Conservation (phyloP, 2,329 filamentous ascomycete species). For the Lecanosticta acicola region DNA sequence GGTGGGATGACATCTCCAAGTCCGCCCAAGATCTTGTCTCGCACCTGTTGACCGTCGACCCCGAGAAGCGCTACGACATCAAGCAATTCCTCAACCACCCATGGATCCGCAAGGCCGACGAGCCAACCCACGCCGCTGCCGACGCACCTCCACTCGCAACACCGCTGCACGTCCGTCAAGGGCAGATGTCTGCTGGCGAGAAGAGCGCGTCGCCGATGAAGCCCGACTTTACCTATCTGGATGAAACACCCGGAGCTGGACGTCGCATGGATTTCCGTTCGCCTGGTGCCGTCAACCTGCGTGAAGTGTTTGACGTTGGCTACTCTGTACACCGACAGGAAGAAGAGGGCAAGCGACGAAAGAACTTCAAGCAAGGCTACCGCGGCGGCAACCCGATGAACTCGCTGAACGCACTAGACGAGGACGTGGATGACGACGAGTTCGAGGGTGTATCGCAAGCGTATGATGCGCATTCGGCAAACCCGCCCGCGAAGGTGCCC, state of each 20-base stretch:
- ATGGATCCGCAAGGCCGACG: slow-evolving; percentile 73
- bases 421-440: slow-evolving; percentile 61
- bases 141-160: slow-evolving; percentile 70
- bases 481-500: slow-evolving; percentile 59
- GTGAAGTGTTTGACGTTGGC: slow-evolving; percentile 96
- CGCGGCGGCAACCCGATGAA: slow-evolving; percentile 58
- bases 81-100: slow-evolving; percentile 89
- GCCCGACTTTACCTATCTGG: slow-evolving; percentile 49
- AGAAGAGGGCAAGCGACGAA: slow-evolving; percentile 87
- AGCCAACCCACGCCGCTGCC: slow-evolving; percentile 60
- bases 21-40: slow-evolving; percentile 90
- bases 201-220: slow-evolving; percentile 39
- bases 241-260: slow-evolving; percentile 50
- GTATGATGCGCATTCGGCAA: slow-evolving; percentile 43
- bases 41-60: slow-evolving; percentile 88
- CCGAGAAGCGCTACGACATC: slow-evolving; percentile 91
- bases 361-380: slow-evolving; percentile 70
- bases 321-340: slow-evolving; percentile 96
- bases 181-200: slow-evolving; percentile 31
- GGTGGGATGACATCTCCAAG: slow-evolving; percentile 99
- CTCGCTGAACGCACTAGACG: slow-evolving; percentile 59
- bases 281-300: slow-evolving; percentile 87
- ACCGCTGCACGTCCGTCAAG: slow-evolving; percentile 55
- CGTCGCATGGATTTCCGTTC: slow-evolving; percentile 88
- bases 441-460: slow-evolving; percentile 54